Evolutionary conservation across 352 stramenopile species (phyloP).

Genomic region (Phytophthora fragariae): DNA sequence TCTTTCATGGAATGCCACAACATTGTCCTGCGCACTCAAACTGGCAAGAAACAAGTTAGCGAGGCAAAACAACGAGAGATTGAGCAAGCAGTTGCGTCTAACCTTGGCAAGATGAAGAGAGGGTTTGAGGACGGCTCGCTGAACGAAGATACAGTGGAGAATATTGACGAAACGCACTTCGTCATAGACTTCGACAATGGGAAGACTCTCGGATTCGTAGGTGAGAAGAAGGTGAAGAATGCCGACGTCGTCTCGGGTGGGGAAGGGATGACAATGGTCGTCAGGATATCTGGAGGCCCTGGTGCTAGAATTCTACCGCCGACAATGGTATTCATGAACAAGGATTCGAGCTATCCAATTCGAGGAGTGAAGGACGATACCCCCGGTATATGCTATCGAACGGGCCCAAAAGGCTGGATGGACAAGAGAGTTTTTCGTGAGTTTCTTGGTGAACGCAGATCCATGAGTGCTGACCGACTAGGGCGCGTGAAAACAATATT

Average conservation of each 20-base stretch:
- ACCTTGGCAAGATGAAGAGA: too few species aligned
- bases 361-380: too few species aligned
- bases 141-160: neutral
- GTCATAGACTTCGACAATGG: neutral
- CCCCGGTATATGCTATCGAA: too few species aligned
- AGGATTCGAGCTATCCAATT: neutral
- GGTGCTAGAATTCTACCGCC: neutral
- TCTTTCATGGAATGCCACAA: neutral
- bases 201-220: neutral
- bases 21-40: neutral
- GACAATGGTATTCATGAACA: neutral
- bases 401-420: too few species aligned
- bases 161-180: neutral
- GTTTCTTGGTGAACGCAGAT: too few species aligned
- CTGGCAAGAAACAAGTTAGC: neutral
- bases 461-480: too few species aligned
- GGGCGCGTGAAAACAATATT: too few species aligned
- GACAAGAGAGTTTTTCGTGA: too few species aligned
- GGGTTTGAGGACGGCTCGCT: neutral
- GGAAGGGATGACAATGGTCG: neutral
- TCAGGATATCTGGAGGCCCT: neutral
- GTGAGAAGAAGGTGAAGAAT: neutral
- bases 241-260: neutral
- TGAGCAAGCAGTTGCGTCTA: neutral
- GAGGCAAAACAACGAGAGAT: neutral